Evolutionary conservation across 192 early-diverging fungal genomes (phyloP), one percentile per base, ranked within the genome.

Genomic region (Mortierella claussenii): DNA sequence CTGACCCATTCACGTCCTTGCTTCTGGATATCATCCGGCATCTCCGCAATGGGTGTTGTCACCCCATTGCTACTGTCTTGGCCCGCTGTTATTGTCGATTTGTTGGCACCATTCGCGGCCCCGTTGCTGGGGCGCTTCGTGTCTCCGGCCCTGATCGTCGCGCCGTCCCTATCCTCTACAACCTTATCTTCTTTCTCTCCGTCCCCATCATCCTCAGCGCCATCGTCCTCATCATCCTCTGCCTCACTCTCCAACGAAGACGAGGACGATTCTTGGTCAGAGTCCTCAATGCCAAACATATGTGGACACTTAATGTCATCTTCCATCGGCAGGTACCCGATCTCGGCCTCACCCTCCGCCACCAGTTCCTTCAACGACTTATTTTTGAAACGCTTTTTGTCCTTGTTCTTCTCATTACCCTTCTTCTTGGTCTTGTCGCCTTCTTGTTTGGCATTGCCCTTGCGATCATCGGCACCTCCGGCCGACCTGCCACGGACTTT

Each of bases 1-100:
- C 56, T 67, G 21, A 76, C 65, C 73, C 73, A 76, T 12, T 67
- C 53, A 12, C 51, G 64, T 4, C 73, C 73, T 50, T 76, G 63
- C n/a, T 49, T 59, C 3, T 76, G 73, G 30, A 76, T 40, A 21
- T 65, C 51, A 30, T 76, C 73, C 17, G 31, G 26, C 20, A 63
- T 59, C 55, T 71, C 61, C 15, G 47, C 15, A 4, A 24, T 21
- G 4, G n/a, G n/a, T n/a, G n/a, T n/a, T n/a, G n/a, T n/a, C n/a
- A n/a, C n/a, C n/a, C n/a, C n/a, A n/a, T n/a, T n/a, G n/a, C n/a
- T n/a, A n/a, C n/a, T n/a, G n/a, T n/a, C n/a, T n/a, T n/a, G n/a
- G n/a, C n/a, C n/a, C n/a, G n/a, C n/a, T n/a, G n/a, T n/a, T n/a
- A n/a, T n/a, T n/a, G n/a, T n/a, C n/a, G n/a, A n/a, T n/a, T n/a